A percentile compares a stretch with the other conserved stretches of the same genome.
Evolutionary conservation across 352 stramenopile genomes (phyloP).

Genomic region (Globisporangium viniferum): DNA sequence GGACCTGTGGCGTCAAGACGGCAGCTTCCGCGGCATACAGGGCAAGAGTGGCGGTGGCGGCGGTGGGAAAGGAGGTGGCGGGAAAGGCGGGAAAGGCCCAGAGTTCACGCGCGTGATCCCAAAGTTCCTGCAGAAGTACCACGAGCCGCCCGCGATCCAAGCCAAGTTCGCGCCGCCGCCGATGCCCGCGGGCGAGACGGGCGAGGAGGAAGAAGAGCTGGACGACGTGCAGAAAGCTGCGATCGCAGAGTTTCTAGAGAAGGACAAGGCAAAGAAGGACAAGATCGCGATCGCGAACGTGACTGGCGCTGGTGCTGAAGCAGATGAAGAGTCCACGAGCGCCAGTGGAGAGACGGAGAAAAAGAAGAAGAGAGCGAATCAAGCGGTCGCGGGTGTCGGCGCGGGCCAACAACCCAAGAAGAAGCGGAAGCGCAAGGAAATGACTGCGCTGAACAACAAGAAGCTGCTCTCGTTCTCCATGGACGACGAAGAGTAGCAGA

Average conservation of each 20-base stretch:
- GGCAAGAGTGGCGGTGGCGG: conserved; percentile 20
- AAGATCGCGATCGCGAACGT: conserved; percentile 20
- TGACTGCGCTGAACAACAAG: conserved; percentile 58
- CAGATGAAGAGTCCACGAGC: conserved; percentile 10
- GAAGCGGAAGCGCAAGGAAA: conserved; percentile 66
- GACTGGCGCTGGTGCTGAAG: conserved; percentile 16
- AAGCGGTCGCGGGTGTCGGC: conserved; percentile 33
- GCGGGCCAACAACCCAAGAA: conserved; percentile 17
- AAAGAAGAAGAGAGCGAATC: conserved; percentile 28
- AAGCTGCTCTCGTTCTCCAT: conserved; percentile 83
- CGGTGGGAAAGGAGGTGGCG: conserved; percentile 29
- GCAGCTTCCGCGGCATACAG: conserved; percentile 60
- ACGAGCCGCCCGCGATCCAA: conserved; percentile 55
- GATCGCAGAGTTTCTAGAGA: conserved; percentile 67
- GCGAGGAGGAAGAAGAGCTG: conserved; percentile 60
- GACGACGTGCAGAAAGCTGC: conserved; percentile 81
- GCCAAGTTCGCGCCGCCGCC: conserved; percentile 63
- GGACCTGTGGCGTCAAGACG: conserved; percentile 69
- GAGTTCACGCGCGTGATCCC: conserved; percentile 83
- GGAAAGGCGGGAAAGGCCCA: conserved; percentile 34
- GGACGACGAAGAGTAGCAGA: conserved; percentile 50
- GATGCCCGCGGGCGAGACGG: conserved; percentile 31
- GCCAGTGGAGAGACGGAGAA: neutral
- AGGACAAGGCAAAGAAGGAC: conserved; percentile 41
- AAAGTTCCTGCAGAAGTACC: conserved; percentile 81